A percentile compares a stretch with the other conserved stretches of the same genome.
Evolutionary conservation across 2,329 filamentous ascomycete genomes (phyloP).

Genomic region (Ceratocystis alfenasii): DNA sequence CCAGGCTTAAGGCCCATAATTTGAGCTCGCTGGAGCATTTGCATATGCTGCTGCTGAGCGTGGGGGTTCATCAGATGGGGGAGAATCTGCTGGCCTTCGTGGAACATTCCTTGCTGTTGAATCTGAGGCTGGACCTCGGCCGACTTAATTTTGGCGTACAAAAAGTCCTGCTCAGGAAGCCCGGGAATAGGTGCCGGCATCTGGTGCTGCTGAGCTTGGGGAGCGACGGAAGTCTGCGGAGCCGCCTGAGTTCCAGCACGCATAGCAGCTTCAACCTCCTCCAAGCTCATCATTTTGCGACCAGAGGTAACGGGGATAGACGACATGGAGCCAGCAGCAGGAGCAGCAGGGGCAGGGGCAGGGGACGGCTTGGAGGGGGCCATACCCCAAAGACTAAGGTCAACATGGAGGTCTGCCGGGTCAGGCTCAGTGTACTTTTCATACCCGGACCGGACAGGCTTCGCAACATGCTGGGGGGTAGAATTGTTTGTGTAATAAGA

Average conservation of each 20-base stretch:
- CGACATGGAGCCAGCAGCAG: background rate
- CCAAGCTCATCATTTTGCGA: constrained; percentile 84
- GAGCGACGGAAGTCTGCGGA: constrained; percentile 14
- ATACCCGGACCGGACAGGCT: constrained; percentile 68
- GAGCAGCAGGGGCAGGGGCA: constrained; percentile 27
- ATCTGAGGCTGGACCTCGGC: constrained; percentile 27
- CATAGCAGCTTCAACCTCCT: constrained; percentile 94
- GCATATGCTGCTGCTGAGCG: constrained; percentile 25
- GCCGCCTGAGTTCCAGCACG: constrained; percentile 40
- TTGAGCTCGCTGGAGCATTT: constrained; percentile 32
- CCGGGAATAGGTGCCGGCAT: constrained; percentile 13
- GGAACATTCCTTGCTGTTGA: constrained; percentile 26
- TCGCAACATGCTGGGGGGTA: constrained; percentile 30
- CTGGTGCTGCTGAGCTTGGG: constrained; percentile 20
- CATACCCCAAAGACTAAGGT: constrained; percentile 84
- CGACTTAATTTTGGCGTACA: constrained; percentile 20
- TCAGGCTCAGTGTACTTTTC: constrained; percentile 80
- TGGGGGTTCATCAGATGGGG: constrained; percentile 29
- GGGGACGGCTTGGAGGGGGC: constrained; percentile 41
- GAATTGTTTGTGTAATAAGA: constrained; percentile 20
- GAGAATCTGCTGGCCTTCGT: constrained; percentile 37
- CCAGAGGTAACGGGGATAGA: constrained; percentile 28
- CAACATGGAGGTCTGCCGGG: constrained; percentile 80
- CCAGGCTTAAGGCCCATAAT: constrained; percentile 31
- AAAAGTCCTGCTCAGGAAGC: constrained; percentile 21